Percentiles rank a stretch among this genome's conserved stretches.
Evolutionary conservation across 1,284 basidiomycete genomes (phyloP).

Genomic region (Kwoniella shivajii): DNA sequence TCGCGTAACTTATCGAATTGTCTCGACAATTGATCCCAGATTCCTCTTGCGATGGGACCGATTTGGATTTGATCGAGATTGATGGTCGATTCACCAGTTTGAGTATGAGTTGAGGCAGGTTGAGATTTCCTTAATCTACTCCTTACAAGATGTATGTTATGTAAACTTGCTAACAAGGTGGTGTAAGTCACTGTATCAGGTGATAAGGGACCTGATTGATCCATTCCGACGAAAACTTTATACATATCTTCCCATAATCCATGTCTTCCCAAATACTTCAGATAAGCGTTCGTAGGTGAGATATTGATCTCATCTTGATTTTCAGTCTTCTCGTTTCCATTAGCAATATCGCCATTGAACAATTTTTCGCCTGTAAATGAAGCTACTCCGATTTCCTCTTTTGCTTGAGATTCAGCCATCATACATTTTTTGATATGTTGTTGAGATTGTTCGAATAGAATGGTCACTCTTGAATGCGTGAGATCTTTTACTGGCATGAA

Average conservation of each 20-base stretch:
- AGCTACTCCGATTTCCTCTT: conserved; percentile 8
- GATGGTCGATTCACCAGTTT: background rate
- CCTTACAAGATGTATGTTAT: conserved; percentile 9
- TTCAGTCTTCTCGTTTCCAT: background rate
- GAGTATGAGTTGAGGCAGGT: background rate
- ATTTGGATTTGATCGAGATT: too few relatives aligned
- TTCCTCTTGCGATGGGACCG: conserved; percentile 24
- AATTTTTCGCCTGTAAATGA: background rate
- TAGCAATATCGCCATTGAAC: background rate
- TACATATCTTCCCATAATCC: conserved; percentile 47
- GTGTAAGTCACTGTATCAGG: conserved; percentile 47
- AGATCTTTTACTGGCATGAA: conserved; percentile 21
- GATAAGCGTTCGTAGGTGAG: conserved; percentile 48
- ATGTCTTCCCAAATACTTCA: conserved; percentile 45
- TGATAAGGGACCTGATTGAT: conserved; percentile 32
- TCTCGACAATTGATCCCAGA: conserved; percentile 42
- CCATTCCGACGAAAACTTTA: conserved; percentile 40
- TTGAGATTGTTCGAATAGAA: conserved; percentile 46
- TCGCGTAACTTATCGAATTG: conserved; percentile 22
- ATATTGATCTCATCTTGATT: conserved; percentile 25
- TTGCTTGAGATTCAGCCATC: background rate
- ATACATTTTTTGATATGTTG: conserved; percentile 23
- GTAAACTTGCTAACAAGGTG: conserved; percentile 35
- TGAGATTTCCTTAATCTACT: background rate
- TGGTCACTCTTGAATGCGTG: conserved; percentile 40